Evolutionary conservation across 179 eudicot species (phyloP).

Genomic region (Carnegiea gigantea): DNA sequence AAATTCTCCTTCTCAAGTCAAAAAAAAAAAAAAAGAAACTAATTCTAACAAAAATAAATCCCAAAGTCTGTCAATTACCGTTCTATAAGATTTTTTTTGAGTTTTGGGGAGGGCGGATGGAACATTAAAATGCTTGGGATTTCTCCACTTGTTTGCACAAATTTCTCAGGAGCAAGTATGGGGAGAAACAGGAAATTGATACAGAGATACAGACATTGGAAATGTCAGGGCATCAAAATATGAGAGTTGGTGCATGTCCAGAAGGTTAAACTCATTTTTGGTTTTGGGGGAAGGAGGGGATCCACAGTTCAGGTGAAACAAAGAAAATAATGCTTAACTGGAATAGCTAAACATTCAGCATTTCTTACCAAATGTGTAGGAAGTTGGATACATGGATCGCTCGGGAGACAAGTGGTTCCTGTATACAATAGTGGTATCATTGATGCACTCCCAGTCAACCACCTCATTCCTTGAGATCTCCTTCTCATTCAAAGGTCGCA

Average conservation of each 20-base stretch:
- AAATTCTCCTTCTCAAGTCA: neutral
- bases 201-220: neutral
- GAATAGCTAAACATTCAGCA: constrained; percentile 5
- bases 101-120: neutral
- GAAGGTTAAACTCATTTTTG: too few relatives aligned
- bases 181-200: neutral
- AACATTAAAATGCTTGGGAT: neutral
- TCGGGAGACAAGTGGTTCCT: constrained; percentile 44
- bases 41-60: neutral
- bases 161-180: neutral
- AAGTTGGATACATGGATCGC: constrained; percentile 52
- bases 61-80: neutral
- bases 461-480: constrained; percentile 49
- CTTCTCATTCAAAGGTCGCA: constrained; percentile 65
- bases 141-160: neutral
- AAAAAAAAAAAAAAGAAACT: neutral
- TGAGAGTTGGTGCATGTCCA: too few relatives aligned
- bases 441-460: constrained; percentile 67
- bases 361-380: constrained; percentile 61
- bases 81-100: neutral
- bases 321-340: neutral
- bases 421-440: constrained; percentile 49
- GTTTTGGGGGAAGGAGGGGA: too few relatives aligned
- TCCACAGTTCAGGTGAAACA: neutral
- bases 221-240: neutral